These are phyloP conservation scores for Nemania serpens DNA, from an alignment of 2,329 filamentous ascomycete species.

Conservation along the genomic window DNA sequence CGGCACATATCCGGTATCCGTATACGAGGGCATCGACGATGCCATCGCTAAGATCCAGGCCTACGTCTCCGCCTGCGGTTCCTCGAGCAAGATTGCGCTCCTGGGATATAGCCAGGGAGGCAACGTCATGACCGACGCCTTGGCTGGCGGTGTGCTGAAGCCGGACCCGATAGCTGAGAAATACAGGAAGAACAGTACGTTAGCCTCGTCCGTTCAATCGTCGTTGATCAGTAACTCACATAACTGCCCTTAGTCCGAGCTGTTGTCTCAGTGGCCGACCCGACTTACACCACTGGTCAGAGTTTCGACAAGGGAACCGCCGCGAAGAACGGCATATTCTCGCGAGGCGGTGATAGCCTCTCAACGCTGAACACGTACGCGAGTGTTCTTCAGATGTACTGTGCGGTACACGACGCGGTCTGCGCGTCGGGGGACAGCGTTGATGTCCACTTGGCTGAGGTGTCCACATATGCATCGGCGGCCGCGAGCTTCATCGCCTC, in stretches of 20 bases:
- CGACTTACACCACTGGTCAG: conserved; percentile 24
- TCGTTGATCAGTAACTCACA: background rate
- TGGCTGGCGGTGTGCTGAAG: conserved; percentile 27
- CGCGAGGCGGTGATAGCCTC: conserved; percentile 25
- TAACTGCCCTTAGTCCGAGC: conserved; percentile 1
- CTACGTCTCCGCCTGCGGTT: conserved; percentile 23
- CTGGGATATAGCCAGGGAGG: conserved; percentile 28
- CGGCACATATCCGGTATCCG: conserved; percentile 22
- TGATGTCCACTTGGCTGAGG: conserved; percentile 22
- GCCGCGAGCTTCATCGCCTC: conserved; percentile 20
- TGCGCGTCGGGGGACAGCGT: conserved; percentile 20
- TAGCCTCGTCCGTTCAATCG: background rate
- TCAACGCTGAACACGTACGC: conserved; percentile 12
- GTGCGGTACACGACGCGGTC: conserved; percentile 22
- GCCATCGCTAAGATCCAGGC: conserved; percentile 12
- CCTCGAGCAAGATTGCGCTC: conserved; percentile 21
- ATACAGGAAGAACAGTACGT: conserved; percentile 23
- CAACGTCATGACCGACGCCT: conserved; percentile 26
- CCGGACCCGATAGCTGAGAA: conserved; percentile 11
- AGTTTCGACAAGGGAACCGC: conserved; percentile 26
- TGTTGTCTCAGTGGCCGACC: conserved; percentile 26
- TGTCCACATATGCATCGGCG: conserved; percentile 12
- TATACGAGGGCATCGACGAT: conserved; percentile 20
- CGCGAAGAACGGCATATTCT: conserved; percentile 26
- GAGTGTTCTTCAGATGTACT: conserved; percentile 21